A percentile compares a stretch with the other conserved stretches of the same genome.
These are phyloP conservation scores for Aspergillus amoenus DNA, from an alignment of 2,329 filamentous ascomycete species.

Conservation along the genomic window DNA sequence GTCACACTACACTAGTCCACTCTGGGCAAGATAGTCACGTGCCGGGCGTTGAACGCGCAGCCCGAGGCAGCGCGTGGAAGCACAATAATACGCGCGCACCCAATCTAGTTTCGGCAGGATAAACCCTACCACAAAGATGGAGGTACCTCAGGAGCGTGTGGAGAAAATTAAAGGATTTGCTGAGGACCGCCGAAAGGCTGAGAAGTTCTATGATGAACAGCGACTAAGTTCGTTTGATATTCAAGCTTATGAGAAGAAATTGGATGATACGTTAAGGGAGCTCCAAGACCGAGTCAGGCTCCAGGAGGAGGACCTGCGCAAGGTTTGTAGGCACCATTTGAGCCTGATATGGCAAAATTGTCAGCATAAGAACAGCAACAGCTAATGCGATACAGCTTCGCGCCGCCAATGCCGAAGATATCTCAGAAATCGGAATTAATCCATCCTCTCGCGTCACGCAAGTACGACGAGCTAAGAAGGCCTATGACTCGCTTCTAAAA, in stretches of 20 bases:
- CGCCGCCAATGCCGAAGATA: conserved; percentile 28
- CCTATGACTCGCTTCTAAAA: conserved; percentile 64
- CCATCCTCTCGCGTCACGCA: conserved; percentile 42
- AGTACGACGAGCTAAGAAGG: conserved; percentile 57
- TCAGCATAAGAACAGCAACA: background rate
- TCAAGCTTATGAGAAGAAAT: conserved; percentile 36
- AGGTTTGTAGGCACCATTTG: conserved; percentile 32
- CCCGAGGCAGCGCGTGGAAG: conserved; percentile 2
- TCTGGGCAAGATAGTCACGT: conserved; percentile 20
- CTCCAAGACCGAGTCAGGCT: conserved; percentile 56
- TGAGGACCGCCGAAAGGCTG: conserved; percentile 33
- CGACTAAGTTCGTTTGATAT: conserved; percentile 28
- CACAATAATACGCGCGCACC: background rate
- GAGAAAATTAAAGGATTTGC: conserved; percentile 36
- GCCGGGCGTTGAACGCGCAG: background rate
- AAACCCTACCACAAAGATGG: conserved; percentile 22
- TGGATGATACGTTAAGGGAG: conserved; percentile 67
- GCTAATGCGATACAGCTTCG: conserved; percentile 34
- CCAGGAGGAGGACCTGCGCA: conserved; percentile 49
- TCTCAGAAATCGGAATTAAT: conserved; percentile 30
- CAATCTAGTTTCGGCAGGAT: background rate
- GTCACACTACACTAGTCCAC: conserved; percentile 27
- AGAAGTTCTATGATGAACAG: conserved; percentile 32
- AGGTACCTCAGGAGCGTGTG: conserved; percentile 31
- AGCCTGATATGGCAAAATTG: background rate